Evolutionary conservation across 345 rosid species (phyloP).

Genomic region (Acer negundo): DNA sequence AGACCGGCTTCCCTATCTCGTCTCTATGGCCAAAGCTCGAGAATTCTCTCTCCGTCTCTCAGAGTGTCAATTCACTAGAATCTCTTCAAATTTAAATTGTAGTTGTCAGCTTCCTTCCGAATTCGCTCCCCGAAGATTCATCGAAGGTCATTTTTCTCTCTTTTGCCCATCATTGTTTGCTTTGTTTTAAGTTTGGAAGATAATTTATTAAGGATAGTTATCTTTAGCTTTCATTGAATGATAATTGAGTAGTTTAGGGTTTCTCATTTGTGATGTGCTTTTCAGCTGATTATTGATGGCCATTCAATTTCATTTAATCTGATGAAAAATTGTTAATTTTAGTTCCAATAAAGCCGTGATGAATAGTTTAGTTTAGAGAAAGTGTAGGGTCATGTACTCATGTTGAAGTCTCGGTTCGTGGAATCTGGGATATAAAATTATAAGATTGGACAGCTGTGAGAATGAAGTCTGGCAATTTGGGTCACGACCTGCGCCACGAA

Average conservation of each 20-base stretch:
- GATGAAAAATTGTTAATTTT: neutral
- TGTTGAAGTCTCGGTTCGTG: no score
- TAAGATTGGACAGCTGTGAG: no score
- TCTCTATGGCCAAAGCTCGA: no score
- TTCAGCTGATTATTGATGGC: neutral
- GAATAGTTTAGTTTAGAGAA: no score
- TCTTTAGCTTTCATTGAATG: neutral
- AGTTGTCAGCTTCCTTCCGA: neutral
- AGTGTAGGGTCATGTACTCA: no score
- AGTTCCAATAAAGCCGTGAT: neutral
- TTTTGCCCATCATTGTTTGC: neutral
- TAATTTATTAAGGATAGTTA: neutral
- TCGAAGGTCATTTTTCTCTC: slow-evolving; percentile 43
- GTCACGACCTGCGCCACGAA: no score
- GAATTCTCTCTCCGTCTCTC: no score
- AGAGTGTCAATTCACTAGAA: no score
- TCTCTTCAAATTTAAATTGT: no score
- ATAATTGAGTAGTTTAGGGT: neutral
- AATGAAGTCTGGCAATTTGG: no score
- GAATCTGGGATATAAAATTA: no score
- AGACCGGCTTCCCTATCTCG: no score
- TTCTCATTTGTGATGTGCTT: neutral
- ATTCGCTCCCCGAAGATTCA: slow-evolving; percentile 22
- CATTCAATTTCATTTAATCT: neutral
- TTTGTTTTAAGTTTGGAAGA: neutral